Base-by-base conservation (phyloP, 441 rosid species). In the Omphalea diandra region DNA sequence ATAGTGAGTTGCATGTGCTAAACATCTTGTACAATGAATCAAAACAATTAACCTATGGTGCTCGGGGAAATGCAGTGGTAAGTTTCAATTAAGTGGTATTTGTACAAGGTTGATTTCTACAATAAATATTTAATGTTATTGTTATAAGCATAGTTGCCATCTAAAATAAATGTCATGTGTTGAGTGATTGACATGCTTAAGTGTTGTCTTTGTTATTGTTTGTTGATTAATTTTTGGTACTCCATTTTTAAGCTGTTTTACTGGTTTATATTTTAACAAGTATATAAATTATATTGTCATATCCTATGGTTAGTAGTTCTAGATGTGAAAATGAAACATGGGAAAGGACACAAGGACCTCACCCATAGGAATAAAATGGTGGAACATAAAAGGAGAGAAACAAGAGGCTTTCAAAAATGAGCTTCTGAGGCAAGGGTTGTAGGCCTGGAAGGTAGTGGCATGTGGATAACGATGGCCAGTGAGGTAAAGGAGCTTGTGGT, bases 1-100 rank as follows among this genome's bases (percentile, higher is more conserved):
- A 92, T 60, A 68, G 76, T 4, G 99, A 94, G 79, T 77, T 94
- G 71, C 88, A 90, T 79, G 89, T 89, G 65, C 72, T 87, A 32
- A 84, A 84, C 86, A 77, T 90, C 65, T 77, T 86, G 62, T 71
- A 76, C 73, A 80, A 77, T 61, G 90, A 90, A 73, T 70, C 77
- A 67, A 85, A 61, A 79, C 99, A 90, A 56, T 75, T 92, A 67
- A 90, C 99, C 41, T 62, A 31, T 63, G 93, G 90, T 72, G 90
- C 97, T 69, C 73, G 78, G 33, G 96, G 87, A 78, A 73, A 68
- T 71, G 52, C 68, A 26, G 31, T 92, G 83, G 99, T 94, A 78
- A 84, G 85, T 77, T 67, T 76, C 72, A 15, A 56, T 47, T 44
- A 20, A 32, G 33, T 36, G 24, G 64, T 57, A 33, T 17, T 3